These are phyloP conservation scores for Macrotyloma uniflorum DNA, from an alignment of 306 rosid genomes.

Conservation along the genomic window DNA sequence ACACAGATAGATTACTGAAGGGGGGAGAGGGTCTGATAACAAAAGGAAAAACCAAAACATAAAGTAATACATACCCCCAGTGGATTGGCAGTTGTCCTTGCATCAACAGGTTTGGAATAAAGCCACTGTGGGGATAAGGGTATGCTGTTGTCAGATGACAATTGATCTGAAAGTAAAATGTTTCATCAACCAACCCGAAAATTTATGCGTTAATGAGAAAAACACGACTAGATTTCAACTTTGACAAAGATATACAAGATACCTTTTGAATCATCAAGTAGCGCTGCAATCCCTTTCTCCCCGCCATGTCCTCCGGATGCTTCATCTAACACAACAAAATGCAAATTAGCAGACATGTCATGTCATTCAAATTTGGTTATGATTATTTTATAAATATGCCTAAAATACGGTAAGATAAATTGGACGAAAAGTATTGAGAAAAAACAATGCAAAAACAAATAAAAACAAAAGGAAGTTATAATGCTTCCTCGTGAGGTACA, in stretches of 20 bases:
- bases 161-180: constrained; percentile 56
- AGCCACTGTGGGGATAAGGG: constrained; percentile 86
- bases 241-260: constrained; percentile 1
- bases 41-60: constrained; percentile 7
- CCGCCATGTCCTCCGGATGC: constrained; percentile 52
- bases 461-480: neutral
- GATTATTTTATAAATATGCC: neutral
- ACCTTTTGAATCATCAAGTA: constrained; percentile 63
- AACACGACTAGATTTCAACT: neutral
- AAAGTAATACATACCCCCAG: constrained; percentile 50
- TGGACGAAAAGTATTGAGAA: neutral
- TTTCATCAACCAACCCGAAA: constrained; percentile 30
- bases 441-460: neutral
- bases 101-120: constrained; percentile 66
- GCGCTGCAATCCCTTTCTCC: constrained; percentile 51
- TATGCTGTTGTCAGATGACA: constrained; percentile 58
- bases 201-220: neutral
- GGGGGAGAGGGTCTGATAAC: neutral
- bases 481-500: neutral
- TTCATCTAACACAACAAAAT: constrained; percentile 53
- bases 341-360: constrained; percentile 24
- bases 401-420: neutral
- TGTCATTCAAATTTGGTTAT: neutral
- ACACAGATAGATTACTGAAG: neutral
- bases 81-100: constrained; percentile 47